Base-by-base conservation (phyloP, 345 rosid species). In the Linum lewisii region DNA sequence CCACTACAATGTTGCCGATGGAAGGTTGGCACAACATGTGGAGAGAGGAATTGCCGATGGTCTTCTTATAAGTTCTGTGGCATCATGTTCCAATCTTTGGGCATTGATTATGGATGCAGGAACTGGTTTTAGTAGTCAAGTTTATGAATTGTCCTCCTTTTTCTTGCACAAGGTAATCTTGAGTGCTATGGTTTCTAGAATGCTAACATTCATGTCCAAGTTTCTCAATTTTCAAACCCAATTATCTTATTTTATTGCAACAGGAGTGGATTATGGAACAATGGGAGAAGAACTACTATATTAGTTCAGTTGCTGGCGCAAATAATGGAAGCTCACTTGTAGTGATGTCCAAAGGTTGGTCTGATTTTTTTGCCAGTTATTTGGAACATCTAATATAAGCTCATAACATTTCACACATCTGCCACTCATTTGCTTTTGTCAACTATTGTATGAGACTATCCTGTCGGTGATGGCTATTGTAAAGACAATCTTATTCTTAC, bases 1-100 rank as follows among this genome's bases (percentile, higher is more conserved):
- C 32, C 75, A 71, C 60, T 71, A 71, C 58, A 71, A 71, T 62
- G 75, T 71, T 42, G 70, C 75, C 1, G 75, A 71, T 36, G 64
- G 67, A 29, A 71, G 75, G 66, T 59, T 71, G 56, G 63, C 54
- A 5, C 75, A 71, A 56, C 75, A 71, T 66, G 70, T 71, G 51
- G 75, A 71, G 14, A 66, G 66, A 62, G 75, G 75, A 24, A 24
- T 52, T 52, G 56, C 56, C 4, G 56, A 52, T 19, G 56, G 56
- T 52, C 56, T 52, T 20, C 56, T 52, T 52, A 52, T 52, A 52
- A 52, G 56, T 19, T 52, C 23, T 11, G 56, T 52, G 56, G n/a
- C 56, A 7, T 52, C 56, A 1, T 52, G 56, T 52, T 6, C 56
- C 25, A 52, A 52, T 24, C 25, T 52, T 9, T 52, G 56, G 56